phyloP scores from a whole-genome alignment of 73 alveolate genomes.

The Stentor roeselii region DNA sequence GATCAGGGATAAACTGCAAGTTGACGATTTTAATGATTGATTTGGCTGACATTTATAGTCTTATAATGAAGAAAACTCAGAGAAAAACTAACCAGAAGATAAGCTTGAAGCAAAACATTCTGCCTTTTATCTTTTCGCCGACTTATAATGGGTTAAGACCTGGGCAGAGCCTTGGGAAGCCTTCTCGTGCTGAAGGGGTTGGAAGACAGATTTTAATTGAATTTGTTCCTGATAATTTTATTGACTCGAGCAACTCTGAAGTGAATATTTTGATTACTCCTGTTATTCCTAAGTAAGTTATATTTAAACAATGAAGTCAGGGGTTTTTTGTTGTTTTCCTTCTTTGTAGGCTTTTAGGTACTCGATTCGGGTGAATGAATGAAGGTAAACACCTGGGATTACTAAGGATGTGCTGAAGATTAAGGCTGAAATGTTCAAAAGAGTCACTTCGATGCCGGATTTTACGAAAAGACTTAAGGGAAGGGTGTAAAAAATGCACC shows the following conservation, averaged over 20 bases:
- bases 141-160: neutral
- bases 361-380: neutral
- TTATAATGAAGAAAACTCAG: neutral
- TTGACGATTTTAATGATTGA: neutral
- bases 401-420: neutral
- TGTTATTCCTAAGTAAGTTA: neutral
- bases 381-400: neutral
- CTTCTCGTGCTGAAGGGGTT: neutral
- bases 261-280: neutral
- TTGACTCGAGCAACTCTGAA: neutral
- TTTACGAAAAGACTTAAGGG: neutral
- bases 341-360: neutral
- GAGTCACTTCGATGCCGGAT: neutral
- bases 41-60: slow-evolving; percentile 3
- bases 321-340: neutral
- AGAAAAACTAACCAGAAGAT: neutral
- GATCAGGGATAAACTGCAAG: neutral
- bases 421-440: neutral
- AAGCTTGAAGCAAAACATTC: neutral
- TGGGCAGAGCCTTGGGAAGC: neutral
- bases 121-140: neutral
- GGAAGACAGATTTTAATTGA: neutral
- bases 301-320: neutral
- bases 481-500: neutral
- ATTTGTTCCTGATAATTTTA: neutral